Evolutionary conservation across 805 yeast species (phyloP).

Genomic region (Metschnikowia reukaufii): DNA sequence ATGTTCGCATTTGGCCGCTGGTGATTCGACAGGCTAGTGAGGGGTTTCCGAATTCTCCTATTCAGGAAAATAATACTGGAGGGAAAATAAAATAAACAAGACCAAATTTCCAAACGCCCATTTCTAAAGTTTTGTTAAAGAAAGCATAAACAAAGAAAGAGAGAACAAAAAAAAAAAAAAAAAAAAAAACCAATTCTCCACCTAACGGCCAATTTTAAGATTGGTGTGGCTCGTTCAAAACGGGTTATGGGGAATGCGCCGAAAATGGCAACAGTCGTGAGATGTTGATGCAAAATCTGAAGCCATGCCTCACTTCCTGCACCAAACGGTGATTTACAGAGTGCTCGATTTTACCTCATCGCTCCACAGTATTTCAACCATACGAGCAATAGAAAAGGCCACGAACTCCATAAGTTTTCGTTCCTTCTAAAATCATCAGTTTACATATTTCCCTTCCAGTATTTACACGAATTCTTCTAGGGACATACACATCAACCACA

Average conservation of each 20-base stretch:
- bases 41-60: not conserved
- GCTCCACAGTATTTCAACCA: conserved; percentile 11
- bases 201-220: not conserved
- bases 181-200: not conserved
- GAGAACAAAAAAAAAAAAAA: not conserved
- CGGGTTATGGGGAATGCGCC: not conserved
- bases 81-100: too few relatives aligned
- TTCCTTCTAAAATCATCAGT: not conserved
- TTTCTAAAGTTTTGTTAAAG: not conserved
- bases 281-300: conserved; percentile 10
- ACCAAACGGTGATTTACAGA: conserved; percentile 5
- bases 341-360: conserved; percentile 17
- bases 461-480: not conserved
- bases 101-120: too few relatives aligned
- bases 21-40: not conserved
- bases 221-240: conserved; percentile 1
- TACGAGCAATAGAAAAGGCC: not conserved
- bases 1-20: not conserved
- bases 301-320: conserved; percentile 9
- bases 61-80: too few relatives aligned
- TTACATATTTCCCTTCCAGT: not conserved
- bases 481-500: not conserved
- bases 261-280: conserved; percentile 6
- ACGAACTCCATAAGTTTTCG: not conserved
- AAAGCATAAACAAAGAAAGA: not conserved